Percentiles rank a stretch among this genome's conserved stretches.
These are phyloP conservation scores for Apophysomyces elegans DNA, from an alignment of 371 early-diverging fungal genomes.

Conservation along the genomic window DNA sequence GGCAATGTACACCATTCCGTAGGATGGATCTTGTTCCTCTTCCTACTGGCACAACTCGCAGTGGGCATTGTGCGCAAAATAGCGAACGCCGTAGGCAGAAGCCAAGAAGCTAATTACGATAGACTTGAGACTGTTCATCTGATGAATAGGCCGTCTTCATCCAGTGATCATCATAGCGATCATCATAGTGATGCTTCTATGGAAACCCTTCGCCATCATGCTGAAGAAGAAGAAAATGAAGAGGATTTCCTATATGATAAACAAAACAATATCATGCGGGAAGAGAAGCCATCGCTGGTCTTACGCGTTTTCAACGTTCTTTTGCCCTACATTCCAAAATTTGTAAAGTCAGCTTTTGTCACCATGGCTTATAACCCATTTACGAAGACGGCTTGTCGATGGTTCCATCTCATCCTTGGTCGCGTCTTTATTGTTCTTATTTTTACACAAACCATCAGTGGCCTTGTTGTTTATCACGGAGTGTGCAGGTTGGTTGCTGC, in stretches of 20 bases:
- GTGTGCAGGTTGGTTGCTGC: conserved; percentile 40
- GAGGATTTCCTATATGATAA: conserved; percentile 14
- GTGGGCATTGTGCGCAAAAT: conserved; percentile 54
- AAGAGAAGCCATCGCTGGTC: conserved; percentile 29
- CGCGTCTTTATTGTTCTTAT: conserved; percentile 46
- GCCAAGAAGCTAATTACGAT: conserved; percentile 30
- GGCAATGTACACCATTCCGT: conserved; percentile 53
- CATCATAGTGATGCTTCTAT: conserved; percentile 37
- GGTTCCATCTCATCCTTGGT: conserved; percentile 43
- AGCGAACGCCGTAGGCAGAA: conserved; percentile 44
- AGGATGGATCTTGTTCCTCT: conserved; percentile 47
- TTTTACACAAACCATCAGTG: conserved; percentile 51
- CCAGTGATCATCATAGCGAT: conserved; percentile 33
- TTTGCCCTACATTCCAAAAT: conserved; percentile 37
- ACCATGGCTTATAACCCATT: conserved; percentile 46
- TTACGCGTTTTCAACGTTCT: conserved; percentile 32
- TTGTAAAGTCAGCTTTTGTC: conserved; percentile 42
- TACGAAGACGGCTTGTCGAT: conserved; percentile 44
- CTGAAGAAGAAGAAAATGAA: conserved; percentile 12
- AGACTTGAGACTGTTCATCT: conserved; percentile 38
- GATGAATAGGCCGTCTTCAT: conserved; percentile 21
- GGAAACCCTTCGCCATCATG: conserved; percentile 38
- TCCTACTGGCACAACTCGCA: conserved; percentile 41
- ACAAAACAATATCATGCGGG: conserved; percentile 15
- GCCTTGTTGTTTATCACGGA: conserved; percentile 54